Evolutionary conservation across 2,329 filamentous ascomycete genomes (phyloP).

Genomic region (Aureobasidium sp.): DNA sequence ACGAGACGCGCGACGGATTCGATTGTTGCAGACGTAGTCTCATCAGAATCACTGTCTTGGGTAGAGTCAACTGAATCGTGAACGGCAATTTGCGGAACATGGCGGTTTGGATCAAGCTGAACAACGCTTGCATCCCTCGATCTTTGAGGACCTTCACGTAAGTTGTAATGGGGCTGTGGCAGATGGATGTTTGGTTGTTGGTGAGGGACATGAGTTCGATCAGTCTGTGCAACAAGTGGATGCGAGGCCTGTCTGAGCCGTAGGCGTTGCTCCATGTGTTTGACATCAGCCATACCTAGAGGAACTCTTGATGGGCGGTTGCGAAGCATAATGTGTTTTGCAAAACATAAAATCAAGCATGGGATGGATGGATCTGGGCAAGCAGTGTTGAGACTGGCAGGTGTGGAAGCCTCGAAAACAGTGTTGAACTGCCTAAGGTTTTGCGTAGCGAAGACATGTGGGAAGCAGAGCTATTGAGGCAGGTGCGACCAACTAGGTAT

Average conservation of each 20-base stretch:
- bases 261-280: constrained; percentile 22
- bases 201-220: constrained; percentile 15
- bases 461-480: neutral
- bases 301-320: constrained; percentile 24
- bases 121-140: constrained; percentile 8
- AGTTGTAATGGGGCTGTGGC: neutral
- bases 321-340: constrained; percentile 24
- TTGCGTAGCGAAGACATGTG: neutral
- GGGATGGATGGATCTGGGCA: neutral
- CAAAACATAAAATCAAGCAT: neutral
- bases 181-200: constrained; percentile 19
- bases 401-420: neutral
- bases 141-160: constrained; percentile 17
- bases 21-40: neutral
- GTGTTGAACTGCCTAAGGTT: neutral
- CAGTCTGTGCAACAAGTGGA: neutral
- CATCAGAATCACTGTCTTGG: constrained; percentile 1
- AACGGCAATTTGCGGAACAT: neutral
- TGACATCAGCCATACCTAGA: constrained; percentile 25
- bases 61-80: constrained; percentile 1
- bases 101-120: constrained; percentile 1
- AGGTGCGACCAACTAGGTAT: neutral
- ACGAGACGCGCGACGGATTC: neutral
- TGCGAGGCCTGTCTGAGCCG: constrained; percentile 18
- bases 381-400: constrained; percentile 12